phyloP scores from a whole-genome alignment of 2,329 filamentous ascomycete genomes.

The Fusarium virguliforme region DNA sequence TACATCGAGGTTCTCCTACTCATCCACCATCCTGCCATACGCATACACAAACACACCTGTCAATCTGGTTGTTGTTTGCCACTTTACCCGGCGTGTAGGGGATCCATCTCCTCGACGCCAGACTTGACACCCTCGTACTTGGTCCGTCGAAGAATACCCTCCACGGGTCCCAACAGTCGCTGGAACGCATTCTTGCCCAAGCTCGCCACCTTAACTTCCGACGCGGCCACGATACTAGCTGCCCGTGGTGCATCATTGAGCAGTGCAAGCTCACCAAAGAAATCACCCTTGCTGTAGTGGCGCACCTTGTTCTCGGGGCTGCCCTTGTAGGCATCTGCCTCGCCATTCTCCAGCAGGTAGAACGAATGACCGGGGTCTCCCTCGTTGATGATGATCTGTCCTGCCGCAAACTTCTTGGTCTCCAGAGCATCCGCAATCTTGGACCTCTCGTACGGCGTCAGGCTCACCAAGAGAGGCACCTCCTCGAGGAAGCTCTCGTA shows the following conservation, averaged over 20 bases:
- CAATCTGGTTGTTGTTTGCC: slow-evolving; percentile 7
- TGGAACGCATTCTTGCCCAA: slow-evolving; percentile 97
- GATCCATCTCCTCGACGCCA: slow-evolving; percentile 78
- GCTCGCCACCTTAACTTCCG: slow-evolving; percentile 92
- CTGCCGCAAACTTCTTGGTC: slow-evolving; percentile 86
- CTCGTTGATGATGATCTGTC: slow-evolving; percentile 89
- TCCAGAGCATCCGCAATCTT: slow-evolving; percentile 98
- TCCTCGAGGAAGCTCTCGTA: slow-evolving; percentile 98
- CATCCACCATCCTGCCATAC: slow-evolving; percentile 13
- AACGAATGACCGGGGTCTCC: slow-evolving; percentile 94
- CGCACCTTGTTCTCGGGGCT: slow-evolving; percentile 80
- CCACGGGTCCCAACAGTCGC: slow-evolving; percentile 90
- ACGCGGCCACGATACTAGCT: slow-evolving; percentile 86
- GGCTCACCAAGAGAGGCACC: slow-evolving; percentile 85
- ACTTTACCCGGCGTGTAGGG: slow-evolving; percentile 65
- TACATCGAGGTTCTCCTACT: slow-evolving; percentile 19
- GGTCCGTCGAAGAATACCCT: slow-evolving; percentile 92
- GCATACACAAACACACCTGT: background rate
- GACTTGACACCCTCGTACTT: slow-evolving; percentile 73
- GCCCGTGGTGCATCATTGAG: slow-evolving; percentile 95
- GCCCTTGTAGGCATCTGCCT: slow-evolving; percentile 89
- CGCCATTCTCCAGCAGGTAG: slow-evolving; percentile 89
- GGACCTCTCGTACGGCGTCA: slow-evolving; percentile 93
- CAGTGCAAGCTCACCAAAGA: slow-evolving; percentile 95
- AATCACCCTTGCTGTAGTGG: slow-evolving; percentile 91